Evolutionary conservation across 371 early-diverging fungal species (phyloP).

Genomic region (Catenaria anguillulae): DNA sequence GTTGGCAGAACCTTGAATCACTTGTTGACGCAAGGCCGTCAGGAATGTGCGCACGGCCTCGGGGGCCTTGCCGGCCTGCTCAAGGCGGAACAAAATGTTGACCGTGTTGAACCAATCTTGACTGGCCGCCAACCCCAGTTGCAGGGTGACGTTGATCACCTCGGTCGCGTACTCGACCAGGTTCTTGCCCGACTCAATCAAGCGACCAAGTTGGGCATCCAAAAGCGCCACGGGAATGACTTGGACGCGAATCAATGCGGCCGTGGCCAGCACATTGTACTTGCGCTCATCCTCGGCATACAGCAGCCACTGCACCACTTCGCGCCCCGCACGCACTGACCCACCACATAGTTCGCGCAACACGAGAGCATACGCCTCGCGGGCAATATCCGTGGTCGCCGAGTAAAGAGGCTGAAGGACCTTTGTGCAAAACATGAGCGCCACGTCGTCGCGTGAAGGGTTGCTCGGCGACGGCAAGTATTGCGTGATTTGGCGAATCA

Average conservation of each 20-base stretch:
- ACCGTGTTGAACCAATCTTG: constrained; percentile 59
- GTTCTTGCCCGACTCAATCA: constrained; percentile 46
- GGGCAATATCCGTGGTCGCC: constrained; percentile 49
- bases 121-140: constrained; percentile 39
- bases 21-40: constrained; percentile 10
- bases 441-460: constrained; percentile 49
- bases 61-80: constrained; percentile 45
- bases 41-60: constrained; percentile 26
- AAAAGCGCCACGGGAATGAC: constrained; percentile 61
- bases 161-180: constrained; percentile 65
- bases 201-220: constrained; percentile 68
- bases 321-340: constrained; percentile 55
- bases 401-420: constrained; percentile 68
- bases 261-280: constrained; percentile 64
- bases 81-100: constrained; percentile 47
- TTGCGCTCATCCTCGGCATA: constrained; percentile 89
- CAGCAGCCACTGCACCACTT: constrained; percentile 81
- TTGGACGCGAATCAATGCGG: constrained; percentile 61
- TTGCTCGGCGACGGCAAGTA: constrained; percentile 31
- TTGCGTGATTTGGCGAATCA: constrained; percentile 53
- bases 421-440: constrained; percentile 68
- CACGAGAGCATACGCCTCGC: constrained; percentile 65
- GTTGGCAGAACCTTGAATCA: constrained; percentile 12
- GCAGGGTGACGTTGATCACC: constrained; percentile 52
- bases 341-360: constrained; percentile 65